Evolutionary conservation across 176 grass and related monocot species (phyloP), one percentile per base, ranked within the genome.

Genomic region (Zea luxurians): DNA sequence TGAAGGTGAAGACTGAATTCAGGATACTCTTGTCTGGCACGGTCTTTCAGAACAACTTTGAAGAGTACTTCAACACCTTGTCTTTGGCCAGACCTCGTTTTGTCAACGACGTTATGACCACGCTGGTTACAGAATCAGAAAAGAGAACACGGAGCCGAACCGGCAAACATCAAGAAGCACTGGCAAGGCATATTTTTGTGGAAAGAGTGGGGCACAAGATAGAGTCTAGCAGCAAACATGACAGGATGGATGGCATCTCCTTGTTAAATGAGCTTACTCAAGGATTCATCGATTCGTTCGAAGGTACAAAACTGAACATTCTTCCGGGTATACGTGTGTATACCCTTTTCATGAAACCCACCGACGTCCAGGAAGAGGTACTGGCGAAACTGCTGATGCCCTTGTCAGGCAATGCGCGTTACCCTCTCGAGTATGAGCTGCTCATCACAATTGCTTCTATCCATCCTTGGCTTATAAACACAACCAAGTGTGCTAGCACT

Each of bases 1-100:
- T 93, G 94, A 93, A 91, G 54, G 91, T 93, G 78, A 93, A 91
- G 64, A 97, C 94, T 40, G 91, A 97, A 47, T 93, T 78, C 12
- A 89, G 91, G 87, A 78, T 97, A 75, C 91, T 97, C 80, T 77
- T 97, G 80, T 97, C 94, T 17, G 94, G 94, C 34, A 97, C 94
- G 7, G 60, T 93, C 49, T 97, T 93, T 76, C 94, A 97, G 81
- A 97, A 97, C 65, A 97, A 97, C 64, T 97, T 97, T 68, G 91
- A 86, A 79, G 94, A 97, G 63, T 97, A 97, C 43, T 97, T 93
- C 84, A 97, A 97, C 83, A 93, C 94, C 44, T 71, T 97, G 84
- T 91, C 73, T 80, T 75, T 97, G 77, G 94, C 94, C 21, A 93
- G 94, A 74, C 94, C 94, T 81, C 84, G 87, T 55, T 93, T 97